A percentile compares a stretch with the other conserved stretches of the same genome.
Conservation (phyloP, 768 basidiomycete genomes). For the Lanmaoa pseudosensibilis region DNA sequence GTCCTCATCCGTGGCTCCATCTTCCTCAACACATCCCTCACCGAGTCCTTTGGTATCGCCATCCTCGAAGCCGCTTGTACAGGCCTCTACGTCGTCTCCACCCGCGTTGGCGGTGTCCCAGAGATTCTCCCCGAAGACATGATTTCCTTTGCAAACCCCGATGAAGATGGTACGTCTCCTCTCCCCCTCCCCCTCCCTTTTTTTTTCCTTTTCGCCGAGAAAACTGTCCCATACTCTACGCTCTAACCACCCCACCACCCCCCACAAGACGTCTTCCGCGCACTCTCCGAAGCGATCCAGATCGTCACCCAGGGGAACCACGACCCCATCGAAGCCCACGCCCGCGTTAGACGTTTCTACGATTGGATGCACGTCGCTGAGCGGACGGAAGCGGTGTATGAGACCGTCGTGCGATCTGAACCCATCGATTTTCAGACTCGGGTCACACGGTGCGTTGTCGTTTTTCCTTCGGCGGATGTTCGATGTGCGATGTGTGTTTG, state of each 20-base stretch:
- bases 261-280: conserved; percentile 73
- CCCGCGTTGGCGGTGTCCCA: conserved; percentile 92
- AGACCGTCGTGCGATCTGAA: conserved; percentile 56
- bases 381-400: conserved; percentile 84
- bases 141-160: conserved; percentile 93
- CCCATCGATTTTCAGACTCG: conserved; percentile 77
- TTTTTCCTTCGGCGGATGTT: too few species aligned
- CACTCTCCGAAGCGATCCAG: conserved; percentile 75
- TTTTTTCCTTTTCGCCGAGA: not conserved
- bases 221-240: too few species aligned
- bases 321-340: conserved; percentile 74
- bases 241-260: not conserved
- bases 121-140: conserved; percentile 93
- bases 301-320: conserved; percentile 68
- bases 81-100: conserved; percentile 91
- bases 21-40: conserved; percentile 93
- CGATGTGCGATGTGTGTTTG: too few species aligned
- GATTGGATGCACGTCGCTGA: conserved; percentile 78
- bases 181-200: too few species aligned
- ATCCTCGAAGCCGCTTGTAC: conserved; percentile 96
- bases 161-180: conserved; percentile 76
- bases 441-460: conserved; percentile 59
- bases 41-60: conserved; percentile 96
- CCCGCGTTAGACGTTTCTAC: conserved; percentile 80
- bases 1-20: conserved; percentile 86